Evolutionary conservation across 768 basidiomycete species (phyloP).

Genomic region (Fomitopsis serialis): DNA sequence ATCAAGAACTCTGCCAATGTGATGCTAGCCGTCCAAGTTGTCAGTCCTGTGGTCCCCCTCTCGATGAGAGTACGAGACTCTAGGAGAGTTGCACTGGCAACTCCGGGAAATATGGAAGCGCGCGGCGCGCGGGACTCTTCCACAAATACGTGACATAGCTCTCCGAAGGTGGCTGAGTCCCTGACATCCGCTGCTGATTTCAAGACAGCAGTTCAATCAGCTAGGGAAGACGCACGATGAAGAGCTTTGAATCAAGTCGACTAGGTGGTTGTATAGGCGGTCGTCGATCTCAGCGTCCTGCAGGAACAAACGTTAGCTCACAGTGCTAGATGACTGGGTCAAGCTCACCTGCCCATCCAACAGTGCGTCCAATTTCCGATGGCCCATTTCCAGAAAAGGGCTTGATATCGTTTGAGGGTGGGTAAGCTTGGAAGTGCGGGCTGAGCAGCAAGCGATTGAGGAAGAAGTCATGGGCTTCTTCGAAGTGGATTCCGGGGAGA

Average conservation of each 20-base stretch:
- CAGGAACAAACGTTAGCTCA: slow-evolving; percentile 12
- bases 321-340: not conserved
- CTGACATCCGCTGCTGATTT: not conserved
- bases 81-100: slow-evolving; percentile 50
- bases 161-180: slow-evolving; percentile 33
- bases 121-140: slow-evolving; percentile 20
- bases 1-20: slow-evolving; percentile 59
- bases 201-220: not conserved
- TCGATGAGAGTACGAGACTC: slow-evolving; percentile 75
- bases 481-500: slow-evolving; percentile 33
- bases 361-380: slow-evolving; percentile 48
- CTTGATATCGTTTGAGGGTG: slow-evolving; percentile 63
- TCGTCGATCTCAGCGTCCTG: slow-evolving; percentile 61
- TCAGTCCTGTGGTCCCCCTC: slow-evolving; percentile 70
- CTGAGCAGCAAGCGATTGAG: slow-evolving; percentile 46
- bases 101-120: slow-evolving; percentile 12
- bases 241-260: slow-evolving; percentile 38
- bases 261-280: slow-evolving; percentile 57
- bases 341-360: slow-evolving; percentile 41
- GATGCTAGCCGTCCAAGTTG: slow-evolving; percentile 76
- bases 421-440: slow-evolving; percentile 48
- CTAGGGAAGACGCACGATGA: slow-evolving; percentile 20
- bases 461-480: slow-evolving; percentile 48
- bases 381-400: slow-evolving; percentile 70
- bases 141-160: slow-evolving; percentile 71